Percentiles rank a stretch among this genome's conserved stretches.
These are phyloP conservation scores for Magnaporthiopsis incrustans DNA, from an alignment of 2,329 filamentous ascomycete genomes.

Conservation along the genomic window DNA sequence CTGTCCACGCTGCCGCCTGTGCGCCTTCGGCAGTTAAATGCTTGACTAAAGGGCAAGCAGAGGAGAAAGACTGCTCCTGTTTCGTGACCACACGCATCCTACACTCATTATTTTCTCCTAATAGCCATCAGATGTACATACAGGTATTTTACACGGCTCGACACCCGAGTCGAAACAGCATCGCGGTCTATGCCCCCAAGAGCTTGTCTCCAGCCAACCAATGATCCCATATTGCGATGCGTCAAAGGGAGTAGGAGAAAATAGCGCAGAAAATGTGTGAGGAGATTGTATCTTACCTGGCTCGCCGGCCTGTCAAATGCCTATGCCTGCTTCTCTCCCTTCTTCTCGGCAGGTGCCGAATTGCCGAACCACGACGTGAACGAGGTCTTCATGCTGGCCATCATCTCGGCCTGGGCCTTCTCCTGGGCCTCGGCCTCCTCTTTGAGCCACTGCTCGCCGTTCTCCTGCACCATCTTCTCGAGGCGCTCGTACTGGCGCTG, in stretches of 20 bases:
- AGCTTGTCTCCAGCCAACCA: neutral
- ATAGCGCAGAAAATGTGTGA: neutral
- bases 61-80: no score
- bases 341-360: slow-evolving; percentile 10
- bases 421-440: slow-evolving; percentile 86
- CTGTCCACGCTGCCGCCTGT: no score
- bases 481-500: slow-evolving; percentile 83
- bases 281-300: neutral
- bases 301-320: no score
- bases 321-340: slow-evolving; percentile 10
- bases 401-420: slow-evolving; percentile 80
- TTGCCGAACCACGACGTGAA: slow-evolving; percentile 51
- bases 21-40: no score
- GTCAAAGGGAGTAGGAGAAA: slow-evolving; percentile 2
- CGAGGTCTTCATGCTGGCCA: slow-evolving; percentile 83
- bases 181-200: neutral
- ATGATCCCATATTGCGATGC: neutral
- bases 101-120: no score
- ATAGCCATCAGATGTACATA: neutral
- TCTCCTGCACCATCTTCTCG: slow-evolving; percentile 84
- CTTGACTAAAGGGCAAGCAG: no score
- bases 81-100: no score
- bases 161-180: neutral
- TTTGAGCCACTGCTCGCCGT: slow-evolving; percentile 92
- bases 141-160: neutral